phyloP scores from a whole-genome alignment of 2,329 filamentous ascomycete genomes.

The Diplodia scrobiculata region DNA sequence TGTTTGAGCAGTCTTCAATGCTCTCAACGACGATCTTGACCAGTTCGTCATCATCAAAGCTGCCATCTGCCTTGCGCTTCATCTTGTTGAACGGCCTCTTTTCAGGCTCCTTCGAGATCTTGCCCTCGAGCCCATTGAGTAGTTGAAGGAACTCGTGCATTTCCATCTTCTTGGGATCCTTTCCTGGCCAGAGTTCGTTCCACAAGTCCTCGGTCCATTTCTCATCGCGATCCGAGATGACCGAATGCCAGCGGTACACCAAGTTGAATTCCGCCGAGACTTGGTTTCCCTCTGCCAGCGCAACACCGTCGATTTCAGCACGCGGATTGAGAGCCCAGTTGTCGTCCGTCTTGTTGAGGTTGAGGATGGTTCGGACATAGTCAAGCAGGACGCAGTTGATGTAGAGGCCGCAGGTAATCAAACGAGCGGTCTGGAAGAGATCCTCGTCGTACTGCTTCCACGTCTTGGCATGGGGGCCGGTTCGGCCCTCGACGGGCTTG shows the following conservation, averaged over 20 bases:
- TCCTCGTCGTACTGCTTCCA: slow-evolving; percentile 49
- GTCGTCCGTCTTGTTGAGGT: slow-evolving; percentile 68
- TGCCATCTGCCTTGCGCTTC: slow-evolving; percentile 65
- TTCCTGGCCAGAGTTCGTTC: slow-evolving; percentile 50
- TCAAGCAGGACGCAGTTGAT: slow-evolving; percentile 58
- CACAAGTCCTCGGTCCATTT: slow-evolving; percentile 69
- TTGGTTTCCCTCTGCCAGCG: slow-evolving; percentile 75
- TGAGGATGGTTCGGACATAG: slow-evolving; percentile 57
- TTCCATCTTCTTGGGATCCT: slow-evolving; percentile 57
- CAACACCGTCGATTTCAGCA: slow-evolving; percentile 65
- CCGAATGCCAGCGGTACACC: slow-evolving; percentile 84
- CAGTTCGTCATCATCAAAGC: slow-evolving; percentile 74
- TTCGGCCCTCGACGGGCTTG: slow-evolving; percentile 53
- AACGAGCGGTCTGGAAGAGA: slow-evolving; percentile 55
- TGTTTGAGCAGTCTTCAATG: slow-evolving; percentile 73
- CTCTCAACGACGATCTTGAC: slow-evolving; percentile 67
- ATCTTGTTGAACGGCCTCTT: slow-evolving; percentile 70
- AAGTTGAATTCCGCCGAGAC: slow-evolving; percentile 89
- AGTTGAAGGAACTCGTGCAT: slow-evolving; percentile 64
- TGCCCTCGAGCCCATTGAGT: slow-evolving; percentile 63
- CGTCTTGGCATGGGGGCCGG: slow-evolving; percentile 36
- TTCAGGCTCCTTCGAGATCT: slow-evolving; percentile 65
- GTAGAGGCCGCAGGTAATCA: slow-evolving; percentile 57
- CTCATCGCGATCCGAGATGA: slow-evolving; percentile 74
- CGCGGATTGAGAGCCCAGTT: slow-evolving; percentile 82